A percentile compares a stretch with the other conserved stretches of the same genome.
phyloP scores from a whole-genome alignment of 139 green algal species.

The Eudorina sp. region DNA sequence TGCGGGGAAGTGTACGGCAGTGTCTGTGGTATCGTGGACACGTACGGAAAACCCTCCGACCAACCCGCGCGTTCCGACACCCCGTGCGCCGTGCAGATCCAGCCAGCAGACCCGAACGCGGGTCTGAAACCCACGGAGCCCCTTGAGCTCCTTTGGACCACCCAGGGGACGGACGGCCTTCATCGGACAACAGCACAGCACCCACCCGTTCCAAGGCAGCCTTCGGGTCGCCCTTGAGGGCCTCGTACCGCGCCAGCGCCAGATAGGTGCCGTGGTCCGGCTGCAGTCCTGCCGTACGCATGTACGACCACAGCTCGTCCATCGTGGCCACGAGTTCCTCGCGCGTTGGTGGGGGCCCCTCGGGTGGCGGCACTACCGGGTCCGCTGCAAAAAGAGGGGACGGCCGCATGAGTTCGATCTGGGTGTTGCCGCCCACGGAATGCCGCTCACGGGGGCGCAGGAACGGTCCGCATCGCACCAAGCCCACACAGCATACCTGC shows the following conservation, averaged over 20 bases:
- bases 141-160: too few relatives aligned
- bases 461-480: neutral
- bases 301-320: conserved; percentile 46
- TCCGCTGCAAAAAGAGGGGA: neutral
- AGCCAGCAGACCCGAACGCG: too few relatives aligned
- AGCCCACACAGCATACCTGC: too few relatives aligned
- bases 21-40: too few relatives aligned
- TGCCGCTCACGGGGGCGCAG: too few relatives aligned
- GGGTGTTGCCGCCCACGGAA: neutral
- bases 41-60: too few relatives aligned
- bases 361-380: neutral
- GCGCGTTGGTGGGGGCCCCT: neutral
- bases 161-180: too few relatives aligned
- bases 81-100: too few relatives aligned
- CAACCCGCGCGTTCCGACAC: too few relatives aligned
- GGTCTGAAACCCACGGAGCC: too few relatives aligned
- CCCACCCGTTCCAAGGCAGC: conserved; percentile 54
- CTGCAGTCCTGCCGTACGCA: conserved; percentile 28
- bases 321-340: conserved; percentile 43
- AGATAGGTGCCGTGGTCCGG: conserved; percentile 48
- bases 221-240: conserved; percentile 37
- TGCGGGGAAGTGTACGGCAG: too few relatives aligned
- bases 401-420: neutral
- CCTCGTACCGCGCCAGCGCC: conserved; percentile 55
- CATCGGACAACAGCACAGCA: neutral